phyloP scores from a whole-genome alignment of 1,284 basidiomycete species.

The Heliocybe sulcata region DNA sequence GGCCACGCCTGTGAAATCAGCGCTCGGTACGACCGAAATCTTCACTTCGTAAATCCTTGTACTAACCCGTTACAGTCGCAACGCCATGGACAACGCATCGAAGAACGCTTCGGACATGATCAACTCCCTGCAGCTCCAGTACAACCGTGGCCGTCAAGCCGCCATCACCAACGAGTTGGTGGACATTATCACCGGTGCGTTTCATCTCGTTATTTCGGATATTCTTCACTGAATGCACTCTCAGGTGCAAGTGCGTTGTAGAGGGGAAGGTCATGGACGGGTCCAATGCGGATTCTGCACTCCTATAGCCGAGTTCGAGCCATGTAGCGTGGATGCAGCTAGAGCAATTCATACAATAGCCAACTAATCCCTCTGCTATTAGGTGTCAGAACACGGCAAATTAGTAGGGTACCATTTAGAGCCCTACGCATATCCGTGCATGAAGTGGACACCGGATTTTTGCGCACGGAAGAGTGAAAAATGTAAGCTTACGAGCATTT shows the following conservation, averaged over 20 bases:
- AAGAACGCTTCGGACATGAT: slow-evolving; percentile 98
- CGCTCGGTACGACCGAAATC: slow-evolving; percentile 48
- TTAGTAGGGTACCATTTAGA: no score
- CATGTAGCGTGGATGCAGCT: neutral
- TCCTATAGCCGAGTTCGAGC: neutral
- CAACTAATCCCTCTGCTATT: neutral
- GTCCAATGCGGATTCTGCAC: neutral
- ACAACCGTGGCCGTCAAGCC: slow-evolving; percentile 99
- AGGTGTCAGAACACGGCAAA: no score
- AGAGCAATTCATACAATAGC: neutral
- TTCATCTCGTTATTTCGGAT: neutral
- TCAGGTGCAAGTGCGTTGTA: slow-evolving; percentile 1
- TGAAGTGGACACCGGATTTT: no score
- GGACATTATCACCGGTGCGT: slow-evolving; percentile 87
- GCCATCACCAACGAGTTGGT: slow-evolving; percentile 95
- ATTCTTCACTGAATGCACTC: neutral
- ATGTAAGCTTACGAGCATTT: no score
- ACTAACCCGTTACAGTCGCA: slow-evolving; percentile 49
- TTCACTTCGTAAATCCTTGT: neutral
- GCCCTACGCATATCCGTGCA: no score
- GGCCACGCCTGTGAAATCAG: slow-evolving; percentile 94
- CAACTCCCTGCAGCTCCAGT: slow-evolving; percentile 79
- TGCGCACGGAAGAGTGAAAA: no score
- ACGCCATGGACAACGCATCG: slow-evolving; percentile 99
- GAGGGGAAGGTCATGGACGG: neutral